A percentile compares a stretch with the other conserved stretches of the same genome.
Conservation (phyloP, 2,329 filamentous ascomycete genomes). For the Fusarium ramigenum region DNA sequence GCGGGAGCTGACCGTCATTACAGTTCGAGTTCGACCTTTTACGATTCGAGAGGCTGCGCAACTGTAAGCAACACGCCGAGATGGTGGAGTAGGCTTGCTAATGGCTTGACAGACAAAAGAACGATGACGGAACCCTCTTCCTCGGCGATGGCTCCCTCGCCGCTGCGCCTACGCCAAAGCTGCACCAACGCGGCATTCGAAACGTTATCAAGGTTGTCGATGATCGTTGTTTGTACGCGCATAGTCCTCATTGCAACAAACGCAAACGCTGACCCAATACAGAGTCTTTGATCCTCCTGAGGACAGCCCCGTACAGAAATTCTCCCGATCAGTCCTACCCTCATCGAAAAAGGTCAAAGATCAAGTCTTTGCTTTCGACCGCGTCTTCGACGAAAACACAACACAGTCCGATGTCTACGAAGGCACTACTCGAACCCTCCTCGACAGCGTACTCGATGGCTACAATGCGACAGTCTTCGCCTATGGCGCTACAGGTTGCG, state of each 20-base stretch:
- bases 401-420: conserved; percentile 95
- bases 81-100: conserved; percentile 1
- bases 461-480: conserved; percentile 99
- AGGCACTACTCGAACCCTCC: conserved; percentile 84
- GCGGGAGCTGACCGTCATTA: conserved; percentile 41
- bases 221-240: conserved; percentile 88
- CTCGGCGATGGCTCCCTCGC: conserved; percentile 97
- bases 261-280: conserved; percentile 32
- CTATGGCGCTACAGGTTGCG: conserved; percentile 96
- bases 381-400: conserved; percentile 95
- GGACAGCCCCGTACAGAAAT: conserved; percentile 89
- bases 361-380: conserved; percentile 96
- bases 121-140: conserved; percentile 88
- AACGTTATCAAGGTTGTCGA: conserved; percentile 97
- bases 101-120: conserved; percentile 60
- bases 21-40: conserved; percentile 76
- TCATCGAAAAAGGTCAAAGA: conserved; percentile 94
- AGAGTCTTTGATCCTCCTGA: conserved; percentile 98
- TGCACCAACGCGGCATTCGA: conserved; percentile 85
- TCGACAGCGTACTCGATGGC: conserved; percentile 94
- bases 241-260: not conserved
- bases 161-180: conserved; percentile 83
- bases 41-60: conserved; percentile 95
- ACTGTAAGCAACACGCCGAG: conserved; percentile 60
- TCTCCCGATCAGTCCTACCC: conserved; percentile 82